A percentile compares a stretch with the other conserved stretches of the same genome.
Evolutionary conservation across 2,329 filamentous ascomycete genomes (phyloP).

Genomic region (Graphilbum ipis-grandicollis): DNA sequence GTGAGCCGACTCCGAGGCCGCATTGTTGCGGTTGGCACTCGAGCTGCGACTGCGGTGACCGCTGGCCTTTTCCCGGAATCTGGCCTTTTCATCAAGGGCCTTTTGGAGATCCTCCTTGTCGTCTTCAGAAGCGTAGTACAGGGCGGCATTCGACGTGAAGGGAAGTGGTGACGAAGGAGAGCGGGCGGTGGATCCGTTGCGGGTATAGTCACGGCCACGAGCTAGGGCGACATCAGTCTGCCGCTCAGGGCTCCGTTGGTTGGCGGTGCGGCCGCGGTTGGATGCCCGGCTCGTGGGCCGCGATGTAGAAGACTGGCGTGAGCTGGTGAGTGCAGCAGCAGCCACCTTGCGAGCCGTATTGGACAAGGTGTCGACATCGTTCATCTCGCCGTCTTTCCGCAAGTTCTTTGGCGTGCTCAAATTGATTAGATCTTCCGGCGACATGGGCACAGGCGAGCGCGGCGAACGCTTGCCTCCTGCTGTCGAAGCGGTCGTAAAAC

Average conservation of each 20-base stretch:
- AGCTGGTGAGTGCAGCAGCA: constrained; percentile 7
- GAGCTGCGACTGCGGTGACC: constrained; percentile 23
- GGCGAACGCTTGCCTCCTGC: constrained; percentile 62
- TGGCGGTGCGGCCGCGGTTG: constrained; percentile 25
- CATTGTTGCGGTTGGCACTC: constrained; percentile 15
- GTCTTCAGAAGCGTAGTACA: constrained; percentile 35
- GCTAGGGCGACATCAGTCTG: constrained; percentile 23
- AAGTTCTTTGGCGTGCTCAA: constrained; percentile 29
- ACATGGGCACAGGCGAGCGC: constrained; percentile 87
- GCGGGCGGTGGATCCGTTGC: constrained; percentile 38
- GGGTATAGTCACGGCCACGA: constrained; percentile 45
- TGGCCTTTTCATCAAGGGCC: constrained; percentile 35
- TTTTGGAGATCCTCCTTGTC: constrained; percentile 45
- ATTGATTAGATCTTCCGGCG: constrained; percentile 64
- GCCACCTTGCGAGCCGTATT: constrained; percentile 14
- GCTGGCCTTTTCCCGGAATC: constrained; percentile 29
- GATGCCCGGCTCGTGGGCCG: constrained; percentile 27
- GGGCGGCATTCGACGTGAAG: constrained; percentile 42
- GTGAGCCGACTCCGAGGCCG: constrained; percentile 9
- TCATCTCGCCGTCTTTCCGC: constrained; percentile 12
- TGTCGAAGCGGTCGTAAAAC: constrained; percentile 40
- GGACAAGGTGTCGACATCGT: constrained; percentile 16
- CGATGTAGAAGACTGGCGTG: constrained; percentile 15
- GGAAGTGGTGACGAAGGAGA: constrained; percentile 73
- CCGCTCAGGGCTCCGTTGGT: constrained; percentile 28